These are phyloP conservation scores for Trichoderma reesei DNA, from an alignment of 495 filamentous ascomycete genomes.

Conservation along the genomic window DNA sequence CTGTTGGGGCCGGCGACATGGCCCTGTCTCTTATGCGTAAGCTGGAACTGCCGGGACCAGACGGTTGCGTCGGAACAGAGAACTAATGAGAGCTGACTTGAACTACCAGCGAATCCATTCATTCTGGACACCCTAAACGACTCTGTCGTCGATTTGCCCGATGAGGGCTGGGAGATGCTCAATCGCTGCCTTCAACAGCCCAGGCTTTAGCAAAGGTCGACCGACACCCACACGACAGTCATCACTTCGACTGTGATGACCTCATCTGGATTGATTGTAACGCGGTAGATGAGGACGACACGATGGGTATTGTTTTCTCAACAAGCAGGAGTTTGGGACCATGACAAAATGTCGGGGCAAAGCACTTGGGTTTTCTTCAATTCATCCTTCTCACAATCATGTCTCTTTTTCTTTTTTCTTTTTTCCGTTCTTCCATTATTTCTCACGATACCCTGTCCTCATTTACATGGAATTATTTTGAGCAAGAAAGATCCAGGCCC, in stretches of 20 bases:
- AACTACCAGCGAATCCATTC: constrained; percentile 26
- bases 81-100: neutral
- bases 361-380: neutral
- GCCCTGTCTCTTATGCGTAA: constrained; percentile 27
- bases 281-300: constrained; percentile 1
- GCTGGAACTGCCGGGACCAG: constrained; percentile 14
- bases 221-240: no score
- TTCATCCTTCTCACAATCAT: neutral
- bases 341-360: neutral
- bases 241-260: neutral
- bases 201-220: no score
- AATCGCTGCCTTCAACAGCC: constrained; percentile 1
- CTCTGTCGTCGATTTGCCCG: constrained; percentile 31
- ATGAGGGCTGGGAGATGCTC: constrained; percentile 18
- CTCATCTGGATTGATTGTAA: neutral
- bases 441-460: constrained; percentile 7
- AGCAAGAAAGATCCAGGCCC: neutral
- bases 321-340: neutral
- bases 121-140: constrained; percentile 37
- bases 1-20: constrained; percentile 26
- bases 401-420: neutral
- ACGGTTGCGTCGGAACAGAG: neutral
- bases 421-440: neutral
- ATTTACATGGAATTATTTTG: neutral
- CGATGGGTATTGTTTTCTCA: neutral